Percentiles rank a stretch among this genome's conserved stretches.
phyloP scores from a whole-genome alignment of 192 early-diverging fungal genomes.

The Physocladia obscura region DNA sequence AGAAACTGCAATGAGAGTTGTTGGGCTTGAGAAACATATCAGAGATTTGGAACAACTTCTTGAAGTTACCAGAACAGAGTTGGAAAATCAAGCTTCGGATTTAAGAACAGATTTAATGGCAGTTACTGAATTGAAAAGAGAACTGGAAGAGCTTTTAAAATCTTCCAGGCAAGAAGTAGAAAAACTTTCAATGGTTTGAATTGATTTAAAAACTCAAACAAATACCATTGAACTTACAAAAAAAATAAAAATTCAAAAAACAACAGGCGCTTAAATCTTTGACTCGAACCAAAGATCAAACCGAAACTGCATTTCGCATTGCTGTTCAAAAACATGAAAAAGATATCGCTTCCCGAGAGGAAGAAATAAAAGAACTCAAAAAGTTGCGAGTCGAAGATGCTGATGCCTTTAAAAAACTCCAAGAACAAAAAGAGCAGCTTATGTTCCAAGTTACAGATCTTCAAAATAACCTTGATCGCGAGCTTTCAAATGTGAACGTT shows the following conservation, averaged over 20 bases:
- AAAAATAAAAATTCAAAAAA: background rate
- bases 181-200: constrained; percentile 33
- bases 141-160: constrained; percentile 37
- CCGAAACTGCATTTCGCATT: constrained; percentile 38
- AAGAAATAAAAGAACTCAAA: constrained; percentile 42
- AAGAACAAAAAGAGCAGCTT: constrained; percentile 57
- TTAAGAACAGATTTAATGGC: constrained; percentile 30
- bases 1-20: constrained; percentile 20
- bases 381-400: constrained; percentile 40
- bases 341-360: constrained; percentile 41
- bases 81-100: constrained; percentile 31
- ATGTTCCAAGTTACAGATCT: constrained; percentile 62
- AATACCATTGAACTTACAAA: background rate
- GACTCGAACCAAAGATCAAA: constrained; percentile 42
- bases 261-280: constrained; percentile 36
- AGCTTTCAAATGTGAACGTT: constrained; percentile 47
- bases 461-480: constrained; percentile 52
- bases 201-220: background rate
- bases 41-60: constrained; percentile 14
- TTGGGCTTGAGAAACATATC: constrained; percentile 38
- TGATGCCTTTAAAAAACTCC: constrained; percentile 37
- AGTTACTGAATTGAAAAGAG: constrained; percentile 33
- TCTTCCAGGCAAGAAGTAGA: constrained; percentile 43
- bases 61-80: constrained; percentile 36
- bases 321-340: constrained; percentile 44